phyloP scores from a whole-genome alignment of 1,139 yeast genomes.

The Meyerozyma smithsonii region DNA sequence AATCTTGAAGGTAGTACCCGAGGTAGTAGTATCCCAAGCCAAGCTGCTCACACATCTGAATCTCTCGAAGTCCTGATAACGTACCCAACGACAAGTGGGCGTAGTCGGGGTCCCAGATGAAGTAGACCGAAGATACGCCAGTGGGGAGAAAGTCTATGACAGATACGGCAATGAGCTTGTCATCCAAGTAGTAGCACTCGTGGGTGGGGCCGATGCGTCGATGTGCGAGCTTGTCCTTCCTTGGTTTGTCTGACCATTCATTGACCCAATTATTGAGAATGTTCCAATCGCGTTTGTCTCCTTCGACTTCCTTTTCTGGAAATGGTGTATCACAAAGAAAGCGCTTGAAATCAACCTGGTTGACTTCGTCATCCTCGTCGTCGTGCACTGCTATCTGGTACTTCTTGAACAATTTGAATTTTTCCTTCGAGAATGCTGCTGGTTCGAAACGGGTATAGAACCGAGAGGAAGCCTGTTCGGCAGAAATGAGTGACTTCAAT shows the following conservation, averaged over 20 bases:
- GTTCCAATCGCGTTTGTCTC: conserved; percentile 24
- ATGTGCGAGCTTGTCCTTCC: neutral
- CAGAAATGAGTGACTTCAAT: conserved; percentile 21
- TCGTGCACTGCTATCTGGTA: conserved; percentile 70
- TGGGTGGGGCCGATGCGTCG: conserved; percentile 52
- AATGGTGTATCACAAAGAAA: conserved; percentile 75
- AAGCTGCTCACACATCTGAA: conserved; percentile 45
- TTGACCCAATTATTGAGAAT: conserved; percentile 27
- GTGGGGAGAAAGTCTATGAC: conserved; percentile 74
- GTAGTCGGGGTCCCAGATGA: conserved; percentile 84
- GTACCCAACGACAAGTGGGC: conserved; percentile 72
- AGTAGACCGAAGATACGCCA: conserved; percentile 79
- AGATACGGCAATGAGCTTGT: conserved; percentile 65
- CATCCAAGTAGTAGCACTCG: conserved; percentile 69
- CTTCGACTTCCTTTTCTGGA: conserved; percentile 20
- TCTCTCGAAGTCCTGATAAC: conserved; percentile 68
- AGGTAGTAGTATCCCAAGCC: conserved; percentile 54
- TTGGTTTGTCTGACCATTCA: conserved; percentile 11
- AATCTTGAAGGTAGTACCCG: conserved; percentile 76
- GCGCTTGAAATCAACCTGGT: conserved; percentile 45
- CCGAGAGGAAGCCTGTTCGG: conserved; percentile 23
- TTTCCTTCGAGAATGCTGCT: conserved; percentile 51
- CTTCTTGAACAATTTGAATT: conserved; percentile 58
- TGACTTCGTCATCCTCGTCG: conserved; percentile 48
- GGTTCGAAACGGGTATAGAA: conserved; percentile 53